phyloP scores from a whole-genome alignment of 1,139 yeast genomes.

The Hemisphaericaspora subhashii region DNA sequence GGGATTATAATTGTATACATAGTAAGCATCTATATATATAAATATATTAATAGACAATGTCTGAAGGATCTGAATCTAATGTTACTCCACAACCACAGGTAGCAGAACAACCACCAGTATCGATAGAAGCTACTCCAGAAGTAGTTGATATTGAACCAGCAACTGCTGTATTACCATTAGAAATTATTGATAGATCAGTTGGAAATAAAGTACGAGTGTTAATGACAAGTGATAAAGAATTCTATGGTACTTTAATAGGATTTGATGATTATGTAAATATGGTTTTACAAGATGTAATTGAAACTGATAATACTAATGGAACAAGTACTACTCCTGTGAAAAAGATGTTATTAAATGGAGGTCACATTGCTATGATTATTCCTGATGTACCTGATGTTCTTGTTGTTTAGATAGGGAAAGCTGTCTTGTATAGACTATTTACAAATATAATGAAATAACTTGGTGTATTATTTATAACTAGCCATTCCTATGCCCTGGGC shows the following conservation, averaged over 20 bases:
- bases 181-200: slow-evolving; percentile 82
- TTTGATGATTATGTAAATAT: slow-evolving; percentile 95
- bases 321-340: slow-evolving; percentile 42
- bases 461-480: too few relatives aligned
- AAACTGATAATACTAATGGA: slow-evolving; percentile 37
- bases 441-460: too few relatives aligned
- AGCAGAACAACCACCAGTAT: too few relatives aligned
- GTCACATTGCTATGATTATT: slow-evolving; percentile 73
- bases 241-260: slow-evolving; percentile 82
- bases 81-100: too few relatives aligned
- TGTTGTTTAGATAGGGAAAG: too few relatives aligned
- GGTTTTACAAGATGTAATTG: slow-evolving; percentile 82
- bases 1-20: too few relatives aligned
- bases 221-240: slow-evolving; percentile 72
- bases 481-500: too few relatives aligned
- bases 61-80: slow-evolving; percentile 11
- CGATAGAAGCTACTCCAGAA: not conserved
- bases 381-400: too few relatives aligned
- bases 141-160: slow-evolving; percentile 12
- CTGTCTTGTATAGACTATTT: not conserved
- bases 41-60: slow-evolving; percentile 6
- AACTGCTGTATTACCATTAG: slow-evolving; percentile 72
- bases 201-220: slow-evolving; percentile 80
- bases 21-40: too few relatives aligned
- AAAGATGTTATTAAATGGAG: slow-evolving; percentile 85